Evolutionary conservation across 2,329 filamentous ascomycete genomes (phyloP), one percentile per base, ranked within the genome.

Genomic region (Huntiella abstrusa): DNA sequence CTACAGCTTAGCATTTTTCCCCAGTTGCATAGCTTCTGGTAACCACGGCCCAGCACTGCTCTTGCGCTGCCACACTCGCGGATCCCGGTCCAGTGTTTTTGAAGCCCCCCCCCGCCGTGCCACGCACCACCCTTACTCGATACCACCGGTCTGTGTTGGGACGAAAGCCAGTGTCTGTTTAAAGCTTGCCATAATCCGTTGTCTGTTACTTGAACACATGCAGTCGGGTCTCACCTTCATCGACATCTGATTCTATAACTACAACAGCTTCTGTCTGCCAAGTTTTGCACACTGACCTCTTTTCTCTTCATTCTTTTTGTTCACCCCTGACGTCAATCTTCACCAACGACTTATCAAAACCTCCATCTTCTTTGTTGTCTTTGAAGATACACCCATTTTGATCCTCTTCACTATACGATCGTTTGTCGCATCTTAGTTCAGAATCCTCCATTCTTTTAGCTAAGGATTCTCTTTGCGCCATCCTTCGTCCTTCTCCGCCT

Each of bases 41-140:
- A 34, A n/a, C 41, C 41, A 16, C 28, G 33, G 28, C 22, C 28
- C 41, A 16, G 41, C 15, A 43, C 32, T 43, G 4, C 32, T 15
- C 32, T 28, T 12, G 41, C 41, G 17, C 32, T 43, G 41, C 41
- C 32, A 43, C 41, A 43, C 41, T 43, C 41, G 41, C 41, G 34
- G 32, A 13, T 33, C 40, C 38, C 38, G 38, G 38, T 33, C n/a
- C 22, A 32, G 41, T 43, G 41, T 19, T 17, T 36, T 16, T 16
- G 34, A n/a, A 15, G 12, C 41, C 19, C 22, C 22, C 22, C 22
- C 13, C 32, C 32, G 19, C 41, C 32, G 41, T 43, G 41, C 28
- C 32, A 43, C 41, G 41, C 41, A 43, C 41, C 41, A 43, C 22
- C 41, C 10, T 13, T 17, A 17, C 32, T 43, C n/a, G 32, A 34